These are phyloP conservation scores for Xylaria sp. DNA, from an alignment of 2,329 filamentous ascomycete genomes.

Conservation along the genomic window DNA sequence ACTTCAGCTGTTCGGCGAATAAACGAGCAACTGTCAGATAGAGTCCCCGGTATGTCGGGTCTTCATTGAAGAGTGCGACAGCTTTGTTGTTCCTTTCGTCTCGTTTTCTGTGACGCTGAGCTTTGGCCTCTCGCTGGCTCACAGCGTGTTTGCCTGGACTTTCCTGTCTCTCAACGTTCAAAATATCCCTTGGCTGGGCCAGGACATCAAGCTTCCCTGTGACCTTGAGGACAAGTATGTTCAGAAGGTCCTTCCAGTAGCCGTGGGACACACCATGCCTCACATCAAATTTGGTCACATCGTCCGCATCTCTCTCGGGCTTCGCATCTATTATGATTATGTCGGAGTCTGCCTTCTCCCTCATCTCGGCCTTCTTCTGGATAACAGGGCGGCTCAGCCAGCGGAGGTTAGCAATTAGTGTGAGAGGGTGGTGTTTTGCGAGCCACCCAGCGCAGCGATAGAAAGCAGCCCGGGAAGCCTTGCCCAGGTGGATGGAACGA, in stretches of 20 bases:
- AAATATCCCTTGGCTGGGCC: constrained; percentile 46
- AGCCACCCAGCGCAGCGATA: constrained; percentile 64
- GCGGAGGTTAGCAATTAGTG: constrained; percentile 57
- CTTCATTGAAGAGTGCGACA: constrained; percentile 47
- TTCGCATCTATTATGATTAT: constrained; percentile 45
- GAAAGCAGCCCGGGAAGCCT: constrained; percentile 53
- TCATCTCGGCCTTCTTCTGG: constrained; percentile 55
- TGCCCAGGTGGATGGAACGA: constrained; percentile 66
- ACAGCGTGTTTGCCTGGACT: not conserved
- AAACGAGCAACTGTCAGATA: constrained; percentile 60
- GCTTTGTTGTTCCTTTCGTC: constrained; percentile 49
- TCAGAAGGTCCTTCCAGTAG: constrained; percentile 67
- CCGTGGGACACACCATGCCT: constrained; percentile 59
- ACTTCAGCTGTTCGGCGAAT: constrained; percentile 60
- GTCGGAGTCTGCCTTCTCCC: constrained; percentile 39
- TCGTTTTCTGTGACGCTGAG: constrained; percentile 41
- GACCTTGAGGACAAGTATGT: constrained; percentile 58
- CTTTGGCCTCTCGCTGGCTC: constrained; percentile 24
- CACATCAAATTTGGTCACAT: constrained; percentile 48
- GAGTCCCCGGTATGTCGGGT: constrained; percentile 56
- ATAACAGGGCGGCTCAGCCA: constrained; percentile 63
- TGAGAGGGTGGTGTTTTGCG: constrained; percentile 58
- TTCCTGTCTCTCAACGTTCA: constrained; percentile 45
- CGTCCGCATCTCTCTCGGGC: constrained; percentile 43
- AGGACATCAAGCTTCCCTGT: constrained; percentile 52